phyloP scores from a whole-genome alignment of 768 basidiomycete species.

The Boletus barrowsii region DNA sequence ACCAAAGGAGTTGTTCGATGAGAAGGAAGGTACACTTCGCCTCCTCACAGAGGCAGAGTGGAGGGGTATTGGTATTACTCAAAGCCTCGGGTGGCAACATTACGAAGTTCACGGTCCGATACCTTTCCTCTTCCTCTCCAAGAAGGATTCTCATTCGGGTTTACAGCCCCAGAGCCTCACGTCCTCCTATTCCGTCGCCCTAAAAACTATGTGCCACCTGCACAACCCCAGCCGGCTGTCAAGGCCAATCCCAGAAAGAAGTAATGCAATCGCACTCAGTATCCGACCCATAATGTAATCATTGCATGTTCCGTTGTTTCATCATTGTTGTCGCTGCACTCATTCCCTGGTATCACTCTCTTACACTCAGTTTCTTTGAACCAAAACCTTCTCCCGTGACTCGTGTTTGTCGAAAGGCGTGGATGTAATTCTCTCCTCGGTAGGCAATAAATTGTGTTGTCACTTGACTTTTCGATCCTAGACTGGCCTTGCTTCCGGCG shows the following conservation, averaged over 20 bases:
- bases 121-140: background rate
- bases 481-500: too few species aligned
- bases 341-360: constrained; percentile 11
- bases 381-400: constrained; percentile 2
- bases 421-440: constrained; percentile 6
- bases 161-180: constrained; percentile 84
- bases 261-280: constrained; percentile 20
- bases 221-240: constrained; percentile 40
- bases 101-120: constrained; percentile 90
- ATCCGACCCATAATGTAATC: constrained; percentile 12
- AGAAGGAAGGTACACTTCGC: constrained; percentile 75
- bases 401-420: constrained; percentile 4
- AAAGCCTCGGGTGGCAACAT: constrained; percentile 96
- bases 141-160: constrained; percentile 10
- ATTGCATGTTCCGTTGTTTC: constrained; percentile 21
- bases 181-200: constrained; percentile 88
- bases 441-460: constrained; percentile 4
- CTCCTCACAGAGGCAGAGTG: constrained; percentile 87
- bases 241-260: constrained; percentile 45
- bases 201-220: constrained; percentile 60
- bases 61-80: constrained; percentile 94
- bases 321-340: constrained; percentile 21
- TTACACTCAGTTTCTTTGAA: constrained; percentile 10
- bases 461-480: too few species aligned
- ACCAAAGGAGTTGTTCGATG: constrained; percentile 80